Evolutionary conservation across 495 filamentous ascomycete genomes (phyloP).

Genomic region (Ascobolus immersus): DNA sequence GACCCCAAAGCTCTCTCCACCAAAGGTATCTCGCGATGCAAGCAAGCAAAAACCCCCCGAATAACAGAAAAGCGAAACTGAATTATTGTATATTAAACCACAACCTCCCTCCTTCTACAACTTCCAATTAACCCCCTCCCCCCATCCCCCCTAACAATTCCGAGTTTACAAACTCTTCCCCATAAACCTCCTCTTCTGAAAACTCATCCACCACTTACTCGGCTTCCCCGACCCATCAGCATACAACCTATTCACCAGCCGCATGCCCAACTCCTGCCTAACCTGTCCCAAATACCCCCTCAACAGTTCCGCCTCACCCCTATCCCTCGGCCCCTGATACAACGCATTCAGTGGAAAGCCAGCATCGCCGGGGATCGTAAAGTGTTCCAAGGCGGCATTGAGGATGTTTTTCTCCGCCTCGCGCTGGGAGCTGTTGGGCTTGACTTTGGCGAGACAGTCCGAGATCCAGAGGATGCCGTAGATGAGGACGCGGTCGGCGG

Average conservation of each 20-base stretch:
- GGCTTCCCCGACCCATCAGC: slow-evolving; percentile 51
- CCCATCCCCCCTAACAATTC: too few species aligned
- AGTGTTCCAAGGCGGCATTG: slow-evolving; percentile 59
- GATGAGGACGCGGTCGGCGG: slow-evolving; percentile 78
- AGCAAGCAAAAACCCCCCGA: too few species aligned
- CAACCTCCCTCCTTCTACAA: too few species aligned
- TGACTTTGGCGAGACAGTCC: slow-evolving; percentile 67
- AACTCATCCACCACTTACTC: slow-evolving; percentile 97
- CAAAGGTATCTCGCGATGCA: too few species aligned
- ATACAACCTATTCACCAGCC: slow-evolving; percentile 67
- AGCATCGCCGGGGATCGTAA: slow-evolving; percentile 84
- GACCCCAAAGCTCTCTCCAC: too few species aligned
- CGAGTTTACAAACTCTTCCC: slow-evolving; percentile 73
- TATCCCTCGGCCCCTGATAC: slow-evolving; percentile 53
- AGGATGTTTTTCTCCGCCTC: slow-evolving; percentile 32
- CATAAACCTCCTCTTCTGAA: slow-evolving; percentile 98
- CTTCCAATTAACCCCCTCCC: too few species aligned
- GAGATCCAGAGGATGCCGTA: slow-evolving; percentile 88
- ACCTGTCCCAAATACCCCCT: slow-evolving; percentile 74
- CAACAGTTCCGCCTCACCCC: slow-evolving; percentile 68
- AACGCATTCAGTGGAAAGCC: slow-evolving; percentile 55
- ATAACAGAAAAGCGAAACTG: too few species aligned
- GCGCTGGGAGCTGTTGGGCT: slow-evolving; percentile 30
- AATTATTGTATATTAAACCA: too few species aligned
- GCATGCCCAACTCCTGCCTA: slow-evolving; percentile 62